Conservation (phyloP, 352 stramenopile species). For the Globisporangium uncinulatum region DNA sequence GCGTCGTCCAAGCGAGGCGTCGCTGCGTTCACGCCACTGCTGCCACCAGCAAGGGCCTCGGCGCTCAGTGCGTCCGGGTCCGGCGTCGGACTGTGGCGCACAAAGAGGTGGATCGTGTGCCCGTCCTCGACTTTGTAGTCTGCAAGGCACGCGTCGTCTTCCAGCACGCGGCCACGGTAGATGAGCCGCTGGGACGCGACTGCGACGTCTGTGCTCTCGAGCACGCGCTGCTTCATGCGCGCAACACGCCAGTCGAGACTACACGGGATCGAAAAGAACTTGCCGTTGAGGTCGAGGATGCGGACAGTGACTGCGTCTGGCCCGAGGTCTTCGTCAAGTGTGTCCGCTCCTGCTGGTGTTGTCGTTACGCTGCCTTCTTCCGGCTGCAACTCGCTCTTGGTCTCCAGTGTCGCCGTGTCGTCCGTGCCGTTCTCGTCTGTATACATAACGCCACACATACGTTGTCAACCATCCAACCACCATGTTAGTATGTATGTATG, state of each 20-base stretch:
- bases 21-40: slow-evolving; percentile 8
- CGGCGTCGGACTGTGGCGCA: slow-evolving; percentile 52
- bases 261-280: slow-evolving; percentile 76
- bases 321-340: slow-evolving; percentile 12
- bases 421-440: not conserved
- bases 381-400: not conserved
- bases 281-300: slow-evolving; percentile 82
- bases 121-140: slow-evolving; percentile 89
- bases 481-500: too few species aligned
- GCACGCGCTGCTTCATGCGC: slow-evolving; percentile 64
- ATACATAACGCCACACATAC: too few species aligned
- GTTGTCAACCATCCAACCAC: not conserved
- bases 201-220: slow-evolving; percentile 66
- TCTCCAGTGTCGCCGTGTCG: not conserved
- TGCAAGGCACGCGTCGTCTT: slow-evolving; percentile 63
- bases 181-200: slow-evolving; percentile 84
- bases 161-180: slow-evolving; percentile 86
- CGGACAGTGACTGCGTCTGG: slow-evolving; percentile 50
- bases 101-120: slow-evolving; percentile 90
- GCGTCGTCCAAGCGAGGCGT: slow-evolving; percentile 34
- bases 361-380: not conserved
- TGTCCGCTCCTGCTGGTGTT: slow-evolving; percentile 5
- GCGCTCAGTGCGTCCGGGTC: slow-evolving; percentile 52
- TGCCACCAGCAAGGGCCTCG: slow-evolving; percentile 23
- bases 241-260: slow-evolving; percentile 58